These are phyloP conservation scores for Plectranthus barbatus DNA, from an alignment of 257 asterid genomes.

Conservation along the genomic window DNA sequence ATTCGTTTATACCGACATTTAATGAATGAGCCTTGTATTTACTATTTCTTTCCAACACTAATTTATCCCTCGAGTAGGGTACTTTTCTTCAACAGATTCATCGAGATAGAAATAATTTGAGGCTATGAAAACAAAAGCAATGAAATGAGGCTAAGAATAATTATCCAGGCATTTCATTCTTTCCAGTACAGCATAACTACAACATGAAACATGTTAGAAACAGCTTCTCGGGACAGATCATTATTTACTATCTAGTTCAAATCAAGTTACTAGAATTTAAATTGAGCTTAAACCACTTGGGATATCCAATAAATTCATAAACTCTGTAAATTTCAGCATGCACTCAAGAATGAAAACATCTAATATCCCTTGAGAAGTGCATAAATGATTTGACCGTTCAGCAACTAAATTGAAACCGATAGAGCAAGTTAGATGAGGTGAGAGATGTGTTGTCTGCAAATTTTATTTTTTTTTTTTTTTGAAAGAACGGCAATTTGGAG, in stretches of 20 bases:
- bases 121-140: neutral
- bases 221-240: neutral
- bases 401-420: neutral
- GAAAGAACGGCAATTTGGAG: neutral
- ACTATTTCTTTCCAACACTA: neutral
- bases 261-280: neutral
- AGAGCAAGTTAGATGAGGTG: neutral
- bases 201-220: slow-evolving; percentile 1
- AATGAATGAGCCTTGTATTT: slow-evolving; percentile 5
- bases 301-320: neutral
- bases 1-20: slow-evolving; percentile 17
- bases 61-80: neutral
- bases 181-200: neutral
- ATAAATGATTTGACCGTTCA: neutral
- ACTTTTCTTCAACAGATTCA: neutral
- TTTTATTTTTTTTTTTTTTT: too few species aligned
- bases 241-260: neutral
- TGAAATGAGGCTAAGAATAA: neutral
- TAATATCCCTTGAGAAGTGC: neutral
- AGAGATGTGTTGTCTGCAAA: neutral
- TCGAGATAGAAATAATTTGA: neutral
- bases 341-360: neutral
- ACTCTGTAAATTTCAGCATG: neutral
- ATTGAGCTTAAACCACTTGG: neutral
- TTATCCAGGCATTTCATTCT: neutral